Evolutionary conservation across 768 basidiomycete genomes (phyloP).

Genomic region (Tylopilus subfusipes): DNA sequence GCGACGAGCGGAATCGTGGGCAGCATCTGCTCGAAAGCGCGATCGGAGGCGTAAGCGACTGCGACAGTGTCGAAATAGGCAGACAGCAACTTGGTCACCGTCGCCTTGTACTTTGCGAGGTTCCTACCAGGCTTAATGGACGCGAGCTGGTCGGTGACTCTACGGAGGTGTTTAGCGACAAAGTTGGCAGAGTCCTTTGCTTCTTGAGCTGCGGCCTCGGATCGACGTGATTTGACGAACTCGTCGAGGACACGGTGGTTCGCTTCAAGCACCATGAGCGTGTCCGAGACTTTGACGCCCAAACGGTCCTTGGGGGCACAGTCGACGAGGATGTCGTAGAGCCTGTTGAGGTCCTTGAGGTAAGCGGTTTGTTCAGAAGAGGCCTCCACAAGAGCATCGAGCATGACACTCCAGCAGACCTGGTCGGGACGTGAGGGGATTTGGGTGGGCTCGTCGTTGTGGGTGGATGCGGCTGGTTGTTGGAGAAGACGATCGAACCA

Average conservation of each 20-base stretch:
- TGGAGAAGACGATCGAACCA: constrained; percentile 71
- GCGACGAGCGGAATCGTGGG: constrained; percentile 30
- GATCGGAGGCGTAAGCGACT: not conserved
- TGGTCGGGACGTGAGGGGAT: constrained; percentile 50
- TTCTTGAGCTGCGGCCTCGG: constrained; percentile 1
- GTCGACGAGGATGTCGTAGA: constrained; percentile 42
- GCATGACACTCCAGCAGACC: constrained; percentile 55
- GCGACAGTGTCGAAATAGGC: constrained; percentile 16
- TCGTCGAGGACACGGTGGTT: constrained; percentile 37
- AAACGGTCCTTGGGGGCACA: constrained; percentile 36
- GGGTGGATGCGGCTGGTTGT: constrained; percentile 33
- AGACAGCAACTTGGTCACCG: constrained; percentile 14
- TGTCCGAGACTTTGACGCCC: constrained; percentile 36
- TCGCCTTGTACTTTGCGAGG: constrained; percentile 16
- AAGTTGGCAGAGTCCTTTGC: constrained; percentile 23
- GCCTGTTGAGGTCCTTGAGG: constrained; percentile 52
- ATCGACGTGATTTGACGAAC: not conserved
- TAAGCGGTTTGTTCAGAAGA: constrained; percentile 33
- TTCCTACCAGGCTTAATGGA: constrained; percentile 13
- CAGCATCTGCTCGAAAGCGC: constrained; percentile 7
- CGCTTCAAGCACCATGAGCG: constrained; percentile 41
- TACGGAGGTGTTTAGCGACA: constrained; percentile 19
- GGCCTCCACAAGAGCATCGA: constrained; percentile 49
- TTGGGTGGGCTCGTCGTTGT: constrained; percentile 42
- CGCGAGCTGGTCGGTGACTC: constrained; percentile 1